phyloP scores from a whole-genome alignment of 2,329 filamentous ascomycete genomes.

The Diaporthe caulivora region DNA sequence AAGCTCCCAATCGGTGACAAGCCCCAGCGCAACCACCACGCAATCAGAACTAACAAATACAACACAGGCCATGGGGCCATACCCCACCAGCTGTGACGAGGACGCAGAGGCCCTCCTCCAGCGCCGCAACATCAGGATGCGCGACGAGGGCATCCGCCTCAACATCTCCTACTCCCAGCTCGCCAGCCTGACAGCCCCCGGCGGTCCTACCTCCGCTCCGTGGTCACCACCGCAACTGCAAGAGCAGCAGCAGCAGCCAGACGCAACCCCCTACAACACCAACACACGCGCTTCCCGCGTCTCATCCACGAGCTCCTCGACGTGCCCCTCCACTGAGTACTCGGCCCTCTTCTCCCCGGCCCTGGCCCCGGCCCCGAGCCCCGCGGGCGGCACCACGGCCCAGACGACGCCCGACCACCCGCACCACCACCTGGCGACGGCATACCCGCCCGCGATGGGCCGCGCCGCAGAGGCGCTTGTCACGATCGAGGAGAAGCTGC shows the following conservation, averaged over 20 bases:
- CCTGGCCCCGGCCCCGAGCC: not conserved
- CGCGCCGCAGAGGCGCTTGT: not conserved
- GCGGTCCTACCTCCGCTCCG: no score
- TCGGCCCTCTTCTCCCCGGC: not conserved
- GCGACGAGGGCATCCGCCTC: not conserved
- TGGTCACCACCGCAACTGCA: not conserved
- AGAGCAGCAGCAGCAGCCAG: no score
- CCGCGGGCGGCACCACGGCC: not conserved
- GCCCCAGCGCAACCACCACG: no score
- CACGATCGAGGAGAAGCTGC: not conserved
- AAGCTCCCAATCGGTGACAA: not conserved
- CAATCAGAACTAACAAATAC: not conserved
- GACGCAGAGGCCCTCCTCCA: not conserved
- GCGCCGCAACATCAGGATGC: not conserved
- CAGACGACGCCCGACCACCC: not conserved
- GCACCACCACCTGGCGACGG: not conserved
- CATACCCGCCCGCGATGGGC: not conserved
- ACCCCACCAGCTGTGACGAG: not conserved
- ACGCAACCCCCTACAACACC: no score
- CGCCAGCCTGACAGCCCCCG: not conserved
- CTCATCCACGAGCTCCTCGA: not conserved
- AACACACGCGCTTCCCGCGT: no score
- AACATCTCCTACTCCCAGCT: not conserved
- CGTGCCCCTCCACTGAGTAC: not conserved
- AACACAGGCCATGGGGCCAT: not conserved